These are phyloP conservation scores for Ampelomyces quisqualis DNA, from an alignment of 2,329 filamentous ascomycete species.

Conservation along the genomic window DNA sequence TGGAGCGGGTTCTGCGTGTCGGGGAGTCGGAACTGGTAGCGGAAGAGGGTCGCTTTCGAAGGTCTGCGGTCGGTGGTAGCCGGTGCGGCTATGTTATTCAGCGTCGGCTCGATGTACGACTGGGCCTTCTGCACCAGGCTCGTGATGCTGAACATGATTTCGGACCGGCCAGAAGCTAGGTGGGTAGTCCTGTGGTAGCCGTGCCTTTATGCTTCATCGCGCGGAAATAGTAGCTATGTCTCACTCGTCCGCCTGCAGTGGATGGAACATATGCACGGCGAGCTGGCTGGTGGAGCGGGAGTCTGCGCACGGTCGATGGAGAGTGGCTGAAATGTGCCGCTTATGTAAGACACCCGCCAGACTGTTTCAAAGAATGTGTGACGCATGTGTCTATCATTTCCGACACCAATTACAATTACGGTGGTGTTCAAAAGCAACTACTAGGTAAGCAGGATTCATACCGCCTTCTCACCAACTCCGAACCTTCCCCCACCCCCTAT, in stretches of 20 bases:
- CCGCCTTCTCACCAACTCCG: constrained; percentile 7
- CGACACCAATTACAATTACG: not conserved
- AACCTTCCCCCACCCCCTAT: constrained; percentile 9
- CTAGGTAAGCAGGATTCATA: not conserved
- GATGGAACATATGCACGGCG: constrained; percentile 23
- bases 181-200: constrained; percentile 15
- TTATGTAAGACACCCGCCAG: constrained; percentile 4
- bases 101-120: constrained; percentile 87
- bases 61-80: constrained; percentile 72
- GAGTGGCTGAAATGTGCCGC: constrained; percentile 5
- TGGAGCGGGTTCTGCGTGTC: constrained; percentile 89
- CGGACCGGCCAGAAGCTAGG: constrained; percentile 14
- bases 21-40: constrained; percentile 93
- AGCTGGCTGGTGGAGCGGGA: constrained; percentile 7
- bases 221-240: constrained; percentile 14
- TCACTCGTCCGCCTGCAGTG: constrained; percentile 18
- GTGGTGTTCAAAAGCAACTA: no score
- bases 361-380: not conserved
- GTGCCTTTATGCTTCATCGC: constrained; percentile 32
- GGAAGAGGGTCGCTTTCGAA: constrained; percentile 89
- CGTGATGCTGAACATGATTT: constrained; percentile 56
- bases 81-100: constrained; percentile 63
- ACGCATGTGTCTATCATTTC: not conserved
- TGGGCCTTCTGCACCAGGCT: constrained; percentile 94
- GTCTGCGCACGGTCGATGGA: not conserved